These are phyloP conservation scores for Kwoniella mangroviensis DNA, from an alignment of 768 basidiomycete species.

Conservation along the genomic window DNA sequence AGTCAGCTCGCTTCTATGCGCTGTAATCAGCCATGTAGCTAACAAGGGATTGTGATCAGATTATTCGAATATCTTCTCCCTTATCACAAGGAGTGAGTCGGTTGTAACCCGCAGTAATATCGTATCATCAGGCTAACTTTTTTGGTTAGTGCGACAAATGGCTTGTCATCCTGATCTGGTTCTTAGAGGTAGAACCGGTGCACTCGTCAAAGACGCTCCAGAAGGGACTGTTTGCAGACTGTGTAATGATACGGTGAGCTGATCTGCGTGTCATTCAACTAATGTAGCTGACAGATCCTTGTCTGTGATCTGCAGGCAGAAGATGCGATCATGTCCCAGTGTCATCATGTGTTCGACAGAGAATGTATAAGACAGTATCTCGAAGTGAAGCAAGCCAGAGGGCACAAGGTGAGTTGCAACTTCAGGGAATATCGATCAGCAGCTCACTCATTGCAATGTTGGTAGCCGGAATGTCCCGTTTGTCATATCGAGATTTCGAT, in stretches of 20 bases:
- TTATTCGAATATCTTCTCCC: conserved; percentile 60
- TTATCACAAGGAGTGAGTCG: conserved; percentile 82
- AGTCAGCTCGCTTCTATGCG: too few species aligned
- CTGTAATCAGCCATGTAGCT: too few species aligned
- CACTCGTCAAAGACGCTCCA: conserved; percentile 61
- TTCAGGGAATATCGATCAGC: not conserved
- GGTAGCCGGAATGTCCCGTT: conserved; percentile 87
- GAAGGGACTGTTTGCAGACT: conserved; percentile 88
- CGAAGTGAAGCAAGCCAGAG: conserved; percentile 64
- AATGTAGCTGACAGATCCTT: too few species aligned
- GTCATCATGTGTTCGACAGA: conserved; percentile 91
- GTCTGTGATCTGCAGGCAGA: conserved; percentile 62
- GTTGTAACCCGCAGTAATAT: not conserved
- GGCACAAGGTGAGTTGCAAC: conserved; percentile 62
- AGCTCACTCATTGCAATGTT: not conserved
- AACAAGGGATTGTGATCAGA: too few species aligned
- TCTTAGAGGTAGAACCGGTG: conserved; percentile 78
- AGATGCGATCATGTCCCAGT: conserved; percentile 92
- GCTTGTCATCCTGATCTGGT: conserved; percentile 80
- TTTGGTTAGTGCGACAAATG: conserved; percentile 56
- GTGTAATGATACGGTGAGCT: conserved; percentile 82
- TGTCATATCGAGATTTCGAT: conserved; percentile 92
- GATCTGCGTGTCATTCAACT: too few species aligned
- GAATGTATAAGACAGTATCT: conserved; percentile 95
- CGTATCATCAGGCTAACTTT: too few species aligned